Evolutionary conservation across 2,329 filamentous ascomycete species (phyloP), one percentile per base, ranked within the genome.

Genomic region (Diaporthe batatas): DNA sequence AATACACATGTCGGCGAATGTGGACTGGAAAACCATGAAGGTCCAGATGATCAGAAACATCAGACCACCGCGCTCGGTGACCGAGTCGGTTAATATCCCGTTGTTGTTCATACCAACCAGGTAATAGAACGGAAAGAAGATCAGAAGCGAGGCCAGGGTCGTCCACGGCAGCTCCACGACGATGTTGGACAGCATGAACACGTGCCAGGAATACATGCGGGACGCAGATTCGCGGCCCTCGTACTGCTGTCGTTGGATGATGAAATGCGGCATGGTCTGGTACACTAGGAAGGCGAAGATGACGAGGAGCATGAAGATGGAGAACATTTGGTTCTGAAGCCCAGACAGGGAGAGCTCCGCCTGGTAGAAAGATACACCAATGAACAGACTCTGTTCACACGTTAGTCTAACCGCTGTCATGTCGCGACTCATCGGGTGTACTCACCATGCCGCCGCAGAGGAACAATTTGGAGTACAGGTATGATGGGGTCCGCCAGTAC

Each of bases 91-190:
- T 6, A 84, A 82, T 23, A 85, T 81, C 1, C 90, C 89, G 77
- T 92, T 92, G 69, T 83, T 82, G 79, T 91, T 88, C 29, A 92
- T 84, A 0, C 90, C 90, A 67, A 93, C 89, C 0, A 91, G 91
- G 77, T 92, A 94, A 82, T 94, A 94, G 86, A 90, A 92, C 77
- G 86, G 89, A 74, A 91, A 84, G 83, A 86, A 94, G 77, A 92
- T 89, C 44, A 93, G 78, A 25, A 91, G 83, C 1, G 89, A 87
- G 81, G 90, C 88, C 32, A 93, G 80, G 0, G 90, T 87, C 76
- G 93, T 91, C 88, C 91, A 94, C 0, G 92, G 91, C 0, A 94
- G 81, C 79, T 95, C 92, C 70, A 93, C 91, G 11, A 91, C 79
- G 69, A 94, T 89, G 77, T 92, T 91, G 68, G 88, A 86, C 14